Conservation (phyloP, 129 eudicot genomes). For the Artemisia annua region DNA sequence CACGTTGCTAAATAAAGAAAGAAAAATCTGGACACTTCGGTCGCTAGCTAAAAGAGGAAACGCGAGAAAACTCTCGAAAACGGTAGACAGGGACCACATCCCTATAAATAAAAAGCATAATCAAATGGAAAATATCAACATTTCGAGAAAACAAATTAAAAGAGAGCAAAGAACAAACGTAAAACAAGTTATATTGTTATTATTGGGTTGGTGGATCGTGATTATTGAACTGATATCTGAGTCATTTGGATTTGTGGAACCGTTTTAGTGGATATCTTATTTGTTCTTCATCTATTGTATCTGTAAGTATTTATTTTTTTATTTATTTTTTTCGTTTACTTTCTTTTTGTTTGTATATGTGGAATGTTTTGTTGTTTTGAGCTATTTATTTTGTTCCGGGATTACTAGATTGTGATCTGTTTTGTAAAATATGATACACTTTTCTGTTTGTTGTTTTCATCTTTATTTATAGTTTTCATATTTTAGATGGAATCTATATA, state of each 20-base stretch:
- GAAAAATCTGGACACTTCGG: conserved; percentile 18
- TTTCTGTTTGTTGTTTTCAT: too few species aligned
- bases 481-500: too few species aligned
- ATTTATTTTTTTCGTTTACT: not conserved
- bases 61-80: conserved; percentile 55
- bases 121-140: not conserved
- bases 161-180: conserved; percentile 13
- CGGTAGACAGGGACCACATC: conserved; percentile 20
- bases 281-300: conserved; percentile 5
- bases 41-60: conserved; percentile 4
- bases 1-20: not conserved
- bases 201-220: conserved; percentile 59
- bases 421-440: not conserved
- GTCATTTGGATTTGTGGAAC: conserved; percentile 62
- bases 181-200: conserved; percentile 2
- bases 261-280: conserved; percentile 26
- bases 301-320: too few species aligned
- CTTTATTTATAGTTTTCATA: too few species aligned
- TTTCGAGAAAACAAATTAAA: not conserved
- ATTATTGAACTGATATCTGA: conserved; percentile 37
- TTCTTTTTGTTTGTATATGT: not conserved
- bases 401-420: not conserved
- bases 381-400: not conserved
- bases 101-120: not conserved
- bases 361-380: not conserved